Base-by-base conservation (phyloP, 148 eudicot genomes). In the Rhododendron ovatum region DNA sequence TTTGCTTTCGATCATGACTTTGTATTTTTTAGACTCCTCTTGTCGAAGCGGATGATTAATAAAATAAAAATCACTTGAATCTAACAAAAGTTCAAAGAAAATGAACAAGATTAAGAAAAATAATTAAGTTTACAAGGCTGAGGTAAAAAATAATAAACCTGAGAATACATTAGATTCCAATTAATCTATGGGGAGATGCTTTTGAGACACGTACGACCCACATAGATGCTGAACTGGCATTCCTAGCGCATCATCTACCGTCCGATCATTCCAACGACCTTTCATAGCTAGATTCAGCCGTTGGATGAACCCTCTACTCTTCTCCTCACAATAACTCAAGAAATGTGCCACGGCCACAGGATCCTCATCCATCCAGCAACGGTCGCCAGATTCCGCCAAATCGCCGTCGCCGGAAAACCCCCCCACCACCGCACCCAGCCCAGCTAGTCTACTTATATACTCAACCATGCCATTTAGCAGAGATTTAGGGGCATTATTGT, bases 391-490 rank as follows among this genome's bases (percentile, higher is more conserved):
- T 67, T 84, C 86, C 26, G 65, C 45, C 20, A 47, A 65, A 75
- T 83, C 85, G 14, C 45, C 55, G 26, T 57, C 7, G 73, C 83
- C 15, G 28, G 81, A 47, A 30, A 33, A 59, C n/a, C n/a, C 80
- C 15, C 41, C 50, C 67, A 18, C 81, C 67, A 18, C 81, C 3
- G 33, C 6, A 43, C 53, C 39, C 3, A 81, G 80, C 10, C 87
- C 88, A 0, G 87, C 88, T 50, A 63, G 65, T 10, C 53, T 55
- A 30, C 88, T 88, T 26, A 95, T 76, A 33, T 92, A 93, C 74
- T 92, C 95, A 12, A 90, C 94, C 78, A 92, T 86, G 12, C 96
- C 96, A 57, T 92, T 69, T 12, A 89, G 39, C 37, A 92, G 79
- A 75, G 77, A 71, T 55, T 24, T 37, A 2, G 95, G 98, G 65